Evolutionary conservation across 768 basidiomycete genomes (phyloP).

Genomic region (Naganishia kalamii): DNA sequence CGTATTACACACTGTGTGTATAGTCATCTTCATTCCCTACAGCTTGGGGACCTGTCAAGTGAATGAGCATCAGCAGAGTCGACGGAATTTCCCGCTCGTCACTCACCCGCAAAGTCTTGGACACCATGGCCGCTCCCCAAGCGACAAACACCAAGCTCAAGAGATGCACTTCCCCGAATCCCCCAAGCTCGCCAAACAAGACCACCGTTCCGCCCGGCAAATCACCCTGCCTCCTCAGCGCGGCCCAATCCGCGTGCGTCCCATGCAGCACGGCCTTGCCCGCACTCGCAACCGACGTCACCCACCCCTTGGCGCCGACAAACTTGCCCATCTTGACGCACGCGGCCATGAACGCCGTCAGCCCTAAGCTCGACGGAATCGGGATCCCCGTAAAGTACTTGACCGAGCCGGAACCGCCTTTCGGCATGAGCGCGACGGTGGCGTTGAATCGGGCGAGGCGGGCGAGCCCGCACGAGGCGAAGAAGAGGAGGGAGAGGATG

Average conservation of each 20-base stretch:
- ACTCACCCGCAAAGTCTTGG: slow-evolving; percentile 78
- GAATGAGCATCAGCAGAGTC: neutral
- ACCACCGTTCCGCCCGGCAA: slow-evolving; percentile 49
- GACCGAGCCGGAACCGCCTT: slow-evolving; percentile 75
- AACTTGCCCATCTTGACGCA: slow-evolving; percentile 84
- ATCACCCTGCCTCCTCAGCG: slow-evolving; percentile 38
- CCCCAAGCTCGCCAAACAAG: slow-evolving; percentile 36
- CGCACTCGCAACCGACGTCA: slow-evolving; percentile 62
- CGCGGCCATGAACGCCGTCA: slow-evolving; percentile 71
- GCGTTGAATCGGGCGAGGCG: slow-evolving; percentile 97
- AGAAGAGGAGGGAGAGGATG: slow-evolving; percentile 73
- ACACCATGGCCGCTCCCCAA: slow-evolving; percentile 97
- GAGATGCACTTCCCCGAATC: slow-evolving; percentile 63
- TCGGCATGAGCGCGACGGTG: slow-evolving; percentile 88
- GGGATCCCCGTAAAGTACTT: slow-evolving; percentile 97
- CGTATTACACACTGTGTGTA: slow-evolving; percentile 9
- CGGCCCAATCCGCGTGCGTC: slow-evolving; percentile 3
- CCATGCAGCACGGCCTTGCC: neutral
- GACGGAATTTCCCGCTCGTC: neutral
- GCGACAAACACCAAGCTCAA: slow-evolving; percentile 67
- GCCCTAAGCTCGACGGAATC: slow-evolving; percentile 77
- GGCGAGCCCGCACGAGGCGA: slow-evolving; percentile 93
- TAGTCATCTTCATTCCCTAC: neutral
- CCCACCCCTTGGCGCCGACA: slow-evolving; percentile 63
- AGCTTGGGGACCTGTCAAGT: slow-evolving; percentile 25